These are phyloP conservation scores for Scedosporium dehoogii DNA, from an alignment of 2,329 filamentous ascomycete genomes.

Conservation along the genomic window DNA sequence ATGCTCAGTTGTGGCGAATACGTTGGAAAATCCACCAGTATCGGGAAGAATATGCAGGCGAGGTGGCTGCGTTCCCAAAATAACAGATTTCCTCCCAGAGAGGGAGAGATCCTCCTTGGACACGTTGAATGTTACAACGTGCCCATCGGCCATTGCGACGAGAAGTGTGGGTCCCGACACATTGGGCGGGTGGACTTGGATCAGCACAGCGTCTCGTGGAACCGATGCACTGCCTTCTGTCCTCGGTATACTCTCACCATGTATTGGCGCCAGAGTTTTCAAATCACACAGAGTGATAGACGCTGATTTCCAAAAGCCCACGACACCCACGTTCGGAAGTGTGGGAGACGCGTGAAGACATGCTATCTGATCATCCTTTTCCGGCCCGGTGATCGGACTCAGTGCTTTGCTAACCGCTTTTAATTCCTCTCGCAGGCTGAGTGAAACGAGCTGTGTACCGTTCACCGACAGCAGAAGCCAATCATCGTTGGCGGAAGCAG, in stretches of 20 bases:
- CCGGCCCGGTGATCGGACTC: conserved; percentile 38
- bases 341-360: conserved; percentile 67
- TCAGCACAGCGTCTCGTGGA: conserved; percentile 71
- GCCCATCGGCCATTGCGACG: conserved; percentile 85
- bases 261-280: conserved; percentile 52
- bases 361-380: conserved; percentile 61
- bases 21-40: conserved; percentile 57
- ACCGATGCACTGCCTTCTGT: conserved; percentile 63
- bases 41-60: conserved; percentile 70
- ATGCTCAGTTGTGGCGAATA: conserved; percentile 91
- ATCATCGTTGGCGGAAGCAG: conserved; percentile 62
- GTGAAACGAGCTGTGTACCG: conserved; percentile 60
- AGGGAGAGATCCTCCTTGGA: conserved; percentile 51
- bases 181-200: conserved; percentile 59
- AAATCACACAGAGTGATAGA: conserved; percentile 66
- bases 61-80: conserved; percentile 78
- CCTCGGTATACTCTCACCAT: conserved; percentile 51
- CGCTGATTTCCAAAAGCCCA: conserved; percentile 83
- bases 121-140: conserved; percentile 74
- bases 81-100: conserved; percentile 66
- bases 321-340: conserved; percentile 57
- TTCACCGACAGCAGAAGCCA: conserved; percentile 66
- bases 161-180: conserved; percentile 63
- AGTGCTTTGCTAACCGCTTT: conserved; percentile 41
- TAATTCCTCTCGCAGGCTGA: conserved; percentile 53